These are phyloP conservation scores for Perilla frutescens DNA, from an alignment of 257 asterid species.

Conservation along the genomic window DNA sequence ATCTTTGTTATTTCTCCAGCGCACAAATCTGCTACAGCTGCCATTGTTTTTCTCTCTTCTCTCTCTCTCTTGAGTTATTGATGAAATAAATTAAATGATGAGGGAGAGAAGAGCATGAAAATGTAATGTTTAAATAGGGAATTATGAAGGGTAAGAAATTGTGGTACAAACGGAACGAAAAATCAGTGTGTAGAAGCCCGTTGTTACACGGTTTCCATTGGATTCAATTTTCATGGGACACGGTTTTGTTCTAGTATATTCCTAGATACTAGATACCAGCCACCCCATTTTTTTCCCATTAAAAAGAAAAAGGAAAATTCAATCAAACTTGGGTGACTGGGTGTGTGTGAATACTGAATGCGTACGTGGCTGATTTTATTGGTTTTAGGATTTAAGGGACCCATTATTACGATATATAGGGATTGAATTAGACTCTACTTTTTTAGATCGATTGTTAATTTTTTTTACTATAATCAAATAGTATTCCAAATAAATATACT, in stretches of 20 bases:
- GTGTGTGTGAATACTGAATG: too few species aligned
- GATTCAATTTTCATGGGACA: constrained; percentile 18
- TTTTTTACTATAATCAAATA: too few species aligned
- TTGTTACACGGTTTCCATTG: constrained; percentile 20
- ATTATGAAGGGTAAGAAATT: neutral
- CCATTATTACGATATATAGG: too few species aligned
- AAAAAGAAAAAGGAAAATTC: too few species aligned
- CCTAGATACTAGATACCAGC: neutral
- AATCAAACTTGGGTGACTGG: too few species aligned
- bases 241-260: constrained; percentile 46
- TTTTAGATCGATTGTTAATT: neutral
- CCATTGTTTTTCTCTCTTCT: constrained; percentile 38
- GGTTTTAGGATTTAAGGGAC: too few species aligned
- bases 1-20: constrained; percentile 61
- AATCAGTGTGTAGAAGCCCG: constrained; percentile 39
- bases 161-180: neutral
- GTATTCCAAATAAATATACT: too few species aligned
- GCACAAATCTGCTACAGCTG: constrained; percentile 59
- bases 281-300: too few species aligned
- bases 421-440: too few species aligned
- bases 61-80: neutral
- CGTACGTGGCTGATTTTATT: too few species aligned
- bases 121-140: constrained; percentile 27
- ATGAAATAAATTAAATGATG: constrained; percentile 18
- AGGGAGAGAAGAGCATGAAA: neutral